Evolutionary conservation across 2,329 filamentous ascomycete species (phyloP).

Genomic region (Neofusicoccum laricinum): DNA sequence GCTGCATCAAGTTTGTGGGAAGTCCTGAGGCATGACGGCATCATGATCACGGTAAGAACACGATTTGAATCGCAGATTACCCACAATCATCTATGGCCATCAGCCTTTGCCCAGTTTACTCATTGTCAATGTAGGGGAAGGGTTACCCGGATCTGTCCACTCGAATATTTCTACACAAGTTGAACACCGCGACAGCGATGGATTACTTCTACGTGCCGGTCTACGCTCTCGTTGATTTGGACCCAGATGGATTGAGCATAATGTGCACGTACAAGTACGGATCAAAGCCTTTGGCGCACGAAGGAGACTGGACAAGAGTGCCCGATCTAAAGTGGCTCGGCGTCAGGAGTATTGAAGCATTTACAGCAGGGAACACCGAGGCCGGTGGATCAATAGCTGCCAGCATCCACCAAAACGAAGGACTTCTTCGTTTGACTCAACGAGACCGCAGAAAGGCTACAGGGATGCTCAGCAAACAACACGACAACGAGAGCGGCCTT

Average conservation of each 20-base stretch:
- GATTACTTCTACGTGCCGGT: constrained; percentile 45
- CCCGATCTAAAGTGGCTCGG: constrained; percentile 65
- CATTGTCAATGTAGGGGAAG: constrained; percentile 59
- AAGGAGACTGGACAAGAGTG: constrained; percentile 49
- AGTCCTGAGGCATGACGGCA: constrained; percentile 51
- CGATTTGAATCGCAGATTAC: not conserved
- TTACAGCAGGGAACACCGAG: constrained; percentile 17
- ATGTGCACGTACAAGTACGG: constrained; percentile 71
- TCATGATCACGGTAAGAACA: constrained; percentile 63
- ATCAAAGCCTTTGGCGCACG: constrained; percentile 61
- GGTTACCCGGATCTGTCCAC: constrained; percentile 77
- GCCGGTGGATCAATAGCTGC: not conserved
- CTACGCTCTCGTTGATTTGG: constrained; percentile 67
- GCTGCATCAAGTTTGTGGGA: constrained; percentile 57
- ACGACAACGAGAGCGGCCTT: constrained; percentile 35
- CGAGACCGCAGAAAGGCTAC: constrained; percentile 60
- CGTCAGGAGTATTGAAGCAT: constrained; percentile 35
- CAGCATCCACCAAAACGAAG: constrained; percentile 33
- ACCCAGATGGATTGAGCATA: constrained; percentile 74
- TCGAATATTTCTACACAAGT: constrained; percentile 58
- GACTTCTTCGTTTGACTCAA: constrained; percentile 49
- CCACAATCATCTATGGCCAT: too few relatives aligned
- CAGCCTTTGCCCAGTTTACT: constrained; percentile 18
- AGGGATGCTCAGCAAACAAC: constrained; percentile 44
- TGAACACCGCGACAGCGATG: constrained; percentile 29